phyloP scores from a whole-genome alignment of 208 protist genomes.

The Trypanosoma cruzi region DNA sequence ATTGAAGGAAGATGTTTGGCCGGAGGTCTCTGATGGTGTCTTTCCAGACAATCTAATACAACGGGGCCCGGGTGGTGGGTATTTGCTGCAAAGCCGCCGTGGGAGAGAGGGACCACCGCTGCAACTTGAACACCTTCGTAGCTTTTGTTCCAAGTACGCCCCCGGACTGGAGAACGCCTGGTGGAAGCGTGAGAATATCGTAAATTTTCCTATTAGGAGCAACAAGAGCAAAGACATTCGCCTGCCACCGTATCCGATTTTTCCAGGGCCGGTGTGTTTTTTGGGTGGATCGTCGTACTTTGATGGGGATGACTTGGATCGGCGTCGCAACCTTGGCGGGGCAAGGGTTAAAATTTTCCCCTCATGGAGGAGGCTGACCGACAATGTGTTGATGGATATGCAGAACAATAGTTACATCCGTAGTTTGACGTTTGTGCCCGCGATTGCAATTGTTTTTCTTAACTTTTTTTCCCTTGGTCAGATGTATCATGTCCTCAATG shows the following conservation, averaged over 20 bases:
- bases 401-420: conserved; percentile 1
- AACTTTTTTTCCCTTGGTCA: conserved; percentile 19
- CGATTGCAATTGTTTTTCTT: conserved; percentile 21
- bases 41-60: background rate
- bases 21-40: background rate
- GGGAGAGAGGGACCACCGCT: background rate
- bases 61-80: conserved; percentile 8
- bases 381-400: background rate
- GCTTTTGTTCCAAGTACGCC: conserved; percentile 10
- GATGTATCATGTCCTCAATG: conserved; percentile 27
- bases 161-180: background rate
- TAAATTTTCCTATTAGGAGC: background rate
- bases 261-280: conserved; percentile 25
- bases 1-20: background rate
- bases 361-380: background rate
- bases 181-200: background rate
- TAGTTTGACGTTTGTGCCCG: conserved; percentile 15
- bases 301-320: background rate
- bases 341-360: background rate
- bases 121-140: conserved; percentile 2
- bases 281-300: conserved; percentile 10
- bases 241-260: conserved; percentile 16
- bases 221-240: background rate
- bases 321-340: background rate
- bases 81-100: background rate